Evolutionary conservation across 2,329 filamentous ascomycete genomes (phyloP), one percentile per base, ranked within the genome.

Genomic region (Ophiocordyceps unilateralis): DNA sequence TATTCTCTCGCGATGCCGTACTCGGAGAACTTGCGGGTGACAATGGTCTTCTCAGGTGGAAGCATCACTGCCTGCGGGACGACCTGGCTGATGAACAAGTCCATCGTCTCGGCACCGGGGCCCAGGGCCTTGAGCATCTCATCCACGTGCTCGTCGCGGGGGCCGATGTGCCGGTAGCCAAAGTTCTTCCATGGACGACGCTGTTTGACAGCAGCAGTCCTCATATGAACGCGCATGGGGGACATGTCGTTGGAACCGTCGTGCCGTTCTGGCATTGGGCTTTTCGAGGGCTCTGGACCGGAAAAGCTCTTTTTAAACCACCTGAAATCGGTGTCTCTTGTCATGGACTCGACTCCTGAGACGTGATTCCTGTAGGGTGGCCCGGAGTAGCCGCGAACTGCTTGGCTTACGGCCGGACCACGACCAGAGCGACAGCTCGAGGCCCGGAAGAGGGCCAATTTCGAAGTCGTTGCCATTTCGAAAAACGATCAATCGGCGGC

Each of bases 51-150:
- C 45, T 52, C 36, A 9, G 55, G 55, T 5, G 52, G 51, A 1
- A 50, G 46, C 43, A 91, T 67, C 45, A 95, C 84, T 53, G 87
- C 78, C 23, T 74, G 64, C 0, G 89, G 89, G 15, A 96, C 69
- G 41, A 95, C 88, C 63, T 93, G 77, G 53, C 74, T 68, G 37
- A 95, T 75, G 55, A 96, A 94, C 23, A 84, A 78, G 49, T 95
- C 86, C 45, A 96, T 62, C 39, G 71, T 79, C 47, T 70, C 66
- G 10, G 70, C 81, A 0, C 84, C 83, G 17, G 86, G 84, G 46
- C 85, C 79, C 36, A 96, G 69, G 1, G 72, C 72, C 52, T 79
- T 74, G 46, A 95, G 76, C 89, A 96, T 95, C 55, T 78, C 68
- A 50, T 78, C 67, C 1, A 78, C 74, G 43, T 83, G 78, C 39